These are phyloP conservation scores for Cenchrus fungigraminus DNA, from an alignment of 176 grass and related monocot species.

Conservation along the genomic window DNA sequence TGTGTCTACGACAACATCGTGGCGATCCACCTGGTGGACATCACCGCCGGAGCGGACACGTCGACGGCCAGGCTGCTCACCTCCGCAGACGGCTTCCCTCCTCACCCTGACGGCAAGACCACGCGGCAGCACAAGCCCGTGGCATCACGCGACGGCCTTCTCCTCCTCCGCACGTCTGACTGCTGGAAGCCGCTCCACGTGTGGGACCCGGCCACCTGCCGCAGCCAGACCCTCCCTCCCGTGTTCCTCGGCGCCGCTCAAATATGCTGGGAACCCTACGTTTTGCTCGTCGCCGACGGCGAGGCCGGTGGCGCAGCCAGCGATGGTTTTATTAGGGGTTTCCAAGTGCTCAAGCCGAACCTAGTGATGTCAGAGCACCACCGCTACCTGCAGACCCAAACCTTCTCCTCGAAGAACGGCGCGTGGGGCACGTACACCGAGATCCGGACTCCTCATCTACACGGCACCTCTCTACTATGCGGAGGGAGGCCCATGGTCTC, in stretches of 20 bases:
- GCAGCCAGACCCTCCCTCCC: not conserved
- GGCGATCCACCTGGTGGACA: not conserved
- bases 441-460: not conserved
- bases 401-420: not conserved
- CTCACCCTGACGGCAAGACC: not conserved
- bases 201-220: not conserved
- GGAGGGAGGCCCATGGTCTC: not conserved
- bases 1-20: not conserved
- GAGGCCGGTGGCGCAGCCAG: not conserved
- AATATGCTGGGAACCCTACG: not conserved
- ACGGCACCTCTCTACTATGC: no score
- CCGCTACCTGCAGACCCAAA: not conserved
- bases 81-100: not conserved
- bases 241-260: not conserved
- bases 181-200: not conserved
- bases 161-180: not conserved
- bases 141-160: not conserved
- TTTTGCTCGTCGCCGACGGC: not conserved
- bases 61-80: not conserved
- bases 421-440: not conserved
- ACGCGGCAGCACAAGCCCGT: not conserved
- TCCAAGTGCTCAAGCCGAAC: not conserved
- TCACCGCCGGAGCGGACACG: not conserved
- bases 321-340: not conserved
- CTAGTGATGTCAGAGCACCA: not conserved